Percentiles rank a stretch among this genome's conserved stretches.
Evolutionary conservation across 176 grass and related monocot genomes (phyloP).

Genomic region (Luzula sylvatica): DNA sequence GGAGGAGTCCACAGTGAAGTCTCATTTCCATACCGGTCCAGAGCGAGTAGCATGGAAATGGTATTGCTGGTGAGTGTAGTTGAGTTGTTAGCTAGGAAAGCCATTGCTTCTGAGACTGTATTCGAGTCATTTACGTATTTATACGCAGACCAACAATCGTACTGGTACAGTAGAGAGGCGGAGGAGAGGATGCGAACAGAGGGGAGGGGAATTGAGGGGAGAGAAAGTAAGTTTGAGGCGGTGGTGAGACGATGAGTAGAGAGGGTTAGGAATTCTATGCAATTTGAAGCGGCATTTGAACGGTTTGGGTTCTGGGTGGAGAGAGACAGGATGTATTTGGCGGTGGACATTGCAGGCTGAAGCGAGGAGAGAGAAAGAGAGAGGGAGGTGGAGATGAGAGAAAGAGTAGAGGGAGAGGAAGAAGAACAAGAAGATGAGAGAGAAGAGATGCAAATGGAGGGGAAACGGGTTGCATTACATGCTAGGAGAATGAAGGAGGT

Average conservation of each 20-base stretch:
- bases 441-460: constrained; percentile 41
- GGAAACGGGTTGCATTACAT: constrained; percentile 67
- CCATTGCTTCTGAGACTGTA: constrained; percentile 67
- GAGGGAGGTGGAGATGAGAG: constrained; percentile 35
- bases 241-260: constrained; percentile 46
- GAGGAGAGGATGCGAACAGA: constrained; percentile 41
- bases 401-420: constrained; percentile 27
- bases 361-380: constrained; percentile 33
- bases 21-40: constrained; percentile 57
- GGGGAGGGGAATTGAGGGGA: constrained; percentile 14
- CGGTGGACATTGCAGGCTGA: constrained; percentile 40
- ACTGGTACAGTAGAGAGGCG: constrained; percentile 64
- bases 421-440: constrained; percentile 25
- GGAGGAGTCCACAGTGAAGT: constrained; percentile 51
- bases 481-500: constrained; percentile 41
- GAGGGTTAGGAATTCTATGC: constrained; percentile 63
- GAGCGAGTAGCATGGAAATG: constrained; percentile 65
- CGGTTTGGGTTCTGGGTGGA: constrained; percentile 57
- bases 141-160: constrained; percentile 95
- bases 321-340: constrained; percentile 41
- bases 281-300: constrained; percentile 65
- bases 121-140: constrained; percentile 76
- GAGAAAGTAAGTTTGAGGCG: background rate
- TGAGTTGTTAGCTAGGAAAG: constrained; percentile 39
- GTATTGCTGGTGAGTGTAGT: constrained; percentile 52